Evolutionary conservation across 2,329 filamentous ascomycete species (phyloP), one percentile per base, ranked within the genome.

Genomic region (Monosporascus sp.): DNA sequence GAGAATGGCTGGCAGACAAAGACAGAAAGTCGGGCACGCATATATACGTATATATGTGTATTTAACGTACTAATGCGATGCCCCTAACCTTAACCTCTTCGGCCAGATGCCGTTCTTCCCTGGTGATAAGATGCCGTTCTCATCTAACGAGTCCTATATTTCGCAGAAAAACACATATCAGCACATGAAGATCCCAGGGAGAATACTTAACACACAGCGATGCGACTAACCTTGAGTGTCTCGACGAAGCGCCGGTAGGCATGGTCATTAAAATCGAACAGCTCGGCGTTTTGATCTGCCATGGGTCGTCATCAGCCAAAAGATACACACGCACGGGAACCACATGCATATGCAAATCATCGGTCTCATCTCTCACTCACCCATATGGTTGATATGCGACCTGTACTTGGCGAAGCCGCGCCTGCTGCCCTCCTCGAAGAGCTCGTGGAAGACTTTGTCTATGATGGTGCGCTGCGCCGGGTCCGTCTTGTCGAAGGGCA

Each of bases 401-500:
- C 69, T 62, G 50, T 73, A 72, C 60, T 70, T 71, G 40, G 70
- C 70, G 51, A 69, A 73, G 0, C 71, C 71, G 27, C 67, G 57
- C 56, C 64, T 61, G 53, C 66, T 68, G 1, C 67, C 71, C 53
- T 68, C 67, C 38, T 63, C 56, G 37, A 71, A 68, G 3, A 73
- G 59, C 19, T 59, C 64, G 14, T 68, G 59, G 53, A 71, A 72
- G 38, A 73, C 56, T 37, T 54, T 62, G 43, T 71, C 59, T 36
- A 76, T 69, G 16, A 68, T 65, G 37, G 61, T 55, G 11, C 71
- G 67, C 54, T 76, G 71, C 52, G 62, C 63, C 4, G 63, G 55
- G 48, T 72, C 71, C 3, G 69, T 72, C 61, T 77, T 76, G 57
- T 78, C 75, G 53, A 75, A 77, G 5, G 69, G 71, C 53, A 76